phyloP scores from a whole-genome alignment of 805 yeast species.

The Myxozyma neotropica region DNA sequence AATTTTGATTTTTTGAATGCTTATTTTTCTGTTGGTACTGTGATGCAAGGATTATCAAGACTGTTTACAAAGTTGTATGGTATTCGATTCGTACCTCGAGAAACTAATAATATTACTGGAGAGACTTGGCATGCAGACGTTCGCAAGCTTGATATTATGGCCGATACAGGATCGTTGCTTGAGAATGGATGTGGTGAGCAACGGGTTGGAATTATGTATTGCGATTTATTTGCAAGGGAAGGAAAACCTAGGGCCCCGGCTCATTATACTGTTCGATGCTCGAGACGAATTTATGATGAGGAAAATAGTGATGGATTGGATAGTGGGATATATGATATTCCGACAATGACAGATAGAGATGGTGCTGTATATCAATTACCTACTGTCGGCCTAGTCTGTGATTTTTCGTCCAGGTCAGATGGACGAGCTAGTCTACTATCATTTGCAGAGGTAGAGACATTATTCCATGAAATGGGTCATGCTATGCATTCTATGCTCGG shows the following conservation, averaged over 20 bases:
- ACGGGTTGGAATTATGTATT: slow-evolving; percentile 76
- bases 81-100: slow-evolving; percentile 68
- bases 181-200: slow-evolving; percentile 17
- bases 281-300: slow-evolving; percentile 70
- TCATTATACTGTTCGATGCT: slow-evolving; percentile 93
- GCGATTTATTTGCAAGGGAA: slow-evolving; percentile 80
- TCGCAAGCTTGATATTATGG: slow-evolving; percentile 73
- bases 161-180: slow-evolving; percentile 54
- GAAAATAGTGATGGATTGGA: slow-evolving; percentile 48
- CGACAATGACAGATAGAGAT: slow-evolving; percentile 40
- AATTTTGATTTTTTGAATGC: slow-evolving; percentile 56
- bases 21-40: slow-evolving; percentile 82
- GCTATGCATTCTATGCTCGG: slow-evolving; percentile 98
- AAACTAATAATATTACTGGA: slow-evolving; percentile 53
- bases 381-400: slow-evolving; percentile 85
- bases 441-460: slow-evolving; percentile 82
- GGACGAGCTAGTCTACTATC: slow-evolving; percentile 60
- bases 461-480: slow-evolving; percentile 99
- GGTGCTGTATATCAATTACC: slow-evolving; percentile 75
- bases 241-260: slow-evolving; percentile 81
- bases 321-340: slow-evolving; percentile 18
- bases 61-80: slow-evolving; percentile 75
- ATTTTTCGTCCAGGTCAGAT: slow-evolving; percentile 54
- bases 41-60: slow-evolving; percentile 77
- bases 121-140: slow-evolving; percentile 92